phyloP scores from a whole-genome alignment of 108 stramenopile genomes.

The Pseudonitzschia pungens region DNA sequence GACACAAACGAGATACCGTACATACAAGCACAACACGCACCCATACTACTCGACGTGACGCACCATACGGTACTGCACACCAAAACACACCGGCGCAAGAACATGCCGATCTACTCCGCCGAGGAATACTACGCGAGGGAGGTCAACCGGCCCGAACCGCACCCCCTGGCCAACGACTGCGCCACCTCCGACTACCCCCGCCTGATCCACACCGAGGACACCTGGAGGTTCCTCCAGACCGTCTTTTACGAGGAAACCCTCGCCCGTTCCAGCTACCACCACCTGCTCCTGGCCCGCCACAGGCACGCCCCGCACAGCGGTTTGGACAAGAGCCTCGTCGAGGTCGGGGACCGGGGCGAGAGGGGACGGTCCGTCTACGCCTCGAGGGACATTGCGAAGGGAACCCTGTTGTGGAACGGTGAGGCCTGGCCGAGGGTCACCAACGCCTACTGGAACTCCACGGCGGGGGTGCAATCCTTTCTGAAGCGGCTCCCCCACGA shows the following conservation, averaged over 20 bases:
- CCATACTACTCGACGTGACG: background rate
- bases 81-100: background rate
- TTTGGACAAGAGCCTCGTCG: background rate
- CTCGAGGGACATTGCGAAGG: background rate
- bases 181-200: background rate
- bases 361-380: conserved; percentile 4
- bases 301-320: background rate
- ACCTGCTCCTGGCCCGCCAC: background rate
- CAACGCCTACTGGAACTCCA: background rate
- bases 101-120: conserved; percentile 3
- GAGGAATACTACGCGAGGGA: background rate
- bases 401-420: background rate
- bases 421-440: background rate
- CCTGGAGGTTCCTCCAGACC: conserved; percentile 1
- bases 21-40: too few relatives aligned
- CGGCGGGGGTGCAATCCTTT: background rate
- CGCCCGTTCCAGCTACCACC: background rate
- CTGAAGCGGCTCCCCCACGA: conserved; percentile 1
- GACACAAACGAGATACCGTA: too few relatives aligned
- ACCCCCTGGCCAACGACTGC: background rate
- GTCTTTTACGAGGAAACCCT: background rate
- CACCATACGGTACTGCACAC: too few relatives aligned
- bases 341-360: background rate
- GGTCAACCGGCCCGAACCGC: background rate
- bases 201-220: background rate